A percentile compares a stretch with the other conserved stretches of the same genome.
phyloP scores from a whole-genome alignment of 257 asterid genomes.

The Mentha longifolia region DNA sequence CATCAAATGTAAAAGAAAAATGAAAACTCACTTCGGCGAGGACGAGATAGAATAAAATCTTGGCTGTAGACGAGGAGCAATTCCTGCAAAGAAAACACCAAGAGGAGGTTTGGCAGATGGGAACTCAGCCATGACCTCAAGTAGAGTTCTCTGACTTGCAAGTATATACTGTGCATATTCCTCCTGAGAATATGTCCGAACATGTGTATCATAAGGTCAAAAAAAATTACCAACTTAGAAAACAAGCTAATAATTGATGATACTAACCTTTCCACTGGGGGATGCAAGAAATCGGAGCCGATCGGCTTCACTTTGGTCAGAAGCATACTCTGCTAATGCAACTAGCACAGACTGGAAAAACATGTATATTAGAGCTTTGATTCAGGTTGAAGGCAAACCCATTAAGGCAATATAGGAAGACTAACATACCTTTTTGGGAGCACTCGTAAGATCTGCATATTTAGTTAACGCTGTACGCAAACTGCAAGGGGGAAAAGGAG shows the following conservation, averaged over 20 bases:
- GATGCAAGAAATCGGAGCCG: slow-evolving; percentile 80
- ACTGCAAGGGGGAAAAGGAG: slow-evolving; percentile 91
- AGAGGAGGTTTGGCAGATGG: slow-evolving; percentile 85
- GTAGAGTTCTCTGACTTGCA: slow-evolving; percentile 85
- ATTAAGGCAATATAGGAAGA: neutral
- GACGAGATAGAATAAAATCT: slow-evolving; percentile 97
- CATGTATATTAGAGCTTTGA: slow-evolving; percentile 22
- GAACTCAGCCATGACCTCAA: slow-evolving; percentile 86
- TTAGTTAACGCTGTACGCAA: slow-evolving; percentile 78
- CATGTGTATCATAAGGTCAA: neutral
- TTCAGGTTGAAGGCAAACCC: slow-evolving; percentile 21
- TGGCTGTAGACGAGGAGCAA: slow-evolving; percentile 88
- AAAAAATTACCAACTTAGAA: neutral
- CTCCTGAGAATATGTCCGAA: slow-evolving; percentile 49
- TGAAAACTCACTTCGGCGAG: slow-evolving; percentile 70
- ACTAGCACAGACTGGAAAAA: slow-evolving; percentile 69
- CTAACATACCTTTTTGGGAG: slow-evolving; percentile 83
- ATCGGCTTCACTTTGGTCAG: slow-evolving; percentile 84
- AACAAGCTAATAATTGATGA: neutral
- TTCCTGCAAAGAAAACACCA: slow-evolving; percentile 94
- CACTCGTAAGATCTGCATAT: slow-evolving; percentile 83
- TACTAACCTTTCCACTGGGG: slow-evolving; percentile 86
- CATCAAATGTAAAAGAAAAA: slow-evolving; percentile 10
- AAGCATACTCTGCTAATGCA: slow-evolving; percentile 86
- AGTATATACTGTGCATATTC: slow-evolving; percentile 83